phyloP scores from a whole-genome alignment of 2,329 filamentous ascomycete species.

The Leptographium flavum region DNA sequence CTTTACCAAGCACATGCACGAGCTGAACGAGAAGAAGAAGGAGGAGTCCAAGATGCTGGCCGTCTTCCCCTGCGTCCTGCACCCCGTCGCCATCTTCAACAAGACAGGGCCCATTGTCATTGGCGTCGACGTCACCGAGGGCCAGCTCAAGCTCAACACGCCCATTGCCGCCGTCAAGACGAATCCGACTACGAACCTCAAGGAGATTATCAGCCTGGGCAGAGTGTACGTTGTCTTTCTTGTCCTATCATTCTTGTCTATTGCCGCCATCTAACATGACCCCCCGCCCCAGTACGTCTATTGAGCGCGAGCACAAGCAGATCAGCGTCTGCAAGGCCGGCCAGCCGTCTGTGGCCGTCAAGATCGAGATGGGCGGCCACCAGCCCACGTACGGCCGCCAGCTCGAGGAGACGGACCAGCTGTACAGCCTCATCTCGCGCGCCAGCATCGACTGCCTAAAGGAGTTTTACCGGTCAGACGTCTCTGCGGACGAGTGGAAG shows the following conservation, averaged over 20 bases:
- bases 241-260: background rate
- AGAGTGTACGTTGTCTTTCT: constrained; percentile 64
- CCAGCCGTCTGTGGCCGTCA: constrained; percentile 92
- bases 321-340: constrained; percentile 87
- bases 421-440: constrained; percentile 81
- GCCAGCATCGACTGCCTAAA: constrained; percentile 89
- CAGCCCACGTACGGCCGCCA: constrained; percentile 93
- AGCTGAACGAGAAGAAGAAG: constrained; percentile 80
- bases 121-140: constrained; percentile 90
- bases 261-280: background rate
- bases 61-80: constrained; percentile 88
- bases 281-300: constrained; percentile 53
- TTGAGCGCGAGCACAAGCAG: constrained; percentile 96
- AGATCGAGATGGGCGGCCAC: constrained; percentile 85
- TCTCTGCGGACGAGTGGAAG: constrained; percentile 85
- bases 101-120: constrained; percentile 93
- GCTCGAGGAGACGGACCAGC: constrained; percentile 74
- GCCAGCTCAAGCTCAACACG: constrained; percentile 72
- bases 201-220: constrained; percentile 73
- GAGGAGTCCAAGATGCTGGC: constrained; percentile 91
- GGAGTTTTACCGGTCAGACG: constrained; percentile 82
- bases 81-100: constrained; percentile 90
- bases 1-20: constrained; percentile 89
- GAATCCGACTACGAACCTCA: constrained; percentile 63
- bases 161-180: constrained; percentile 78